A percentile compares a stretch with the other conserved stretches of the same genome.
These are phyloP conservation scores for Mikania micrantha DNA, from an alignment of 129 eudicot genomes.

Conservation along the genomic window DNA sequence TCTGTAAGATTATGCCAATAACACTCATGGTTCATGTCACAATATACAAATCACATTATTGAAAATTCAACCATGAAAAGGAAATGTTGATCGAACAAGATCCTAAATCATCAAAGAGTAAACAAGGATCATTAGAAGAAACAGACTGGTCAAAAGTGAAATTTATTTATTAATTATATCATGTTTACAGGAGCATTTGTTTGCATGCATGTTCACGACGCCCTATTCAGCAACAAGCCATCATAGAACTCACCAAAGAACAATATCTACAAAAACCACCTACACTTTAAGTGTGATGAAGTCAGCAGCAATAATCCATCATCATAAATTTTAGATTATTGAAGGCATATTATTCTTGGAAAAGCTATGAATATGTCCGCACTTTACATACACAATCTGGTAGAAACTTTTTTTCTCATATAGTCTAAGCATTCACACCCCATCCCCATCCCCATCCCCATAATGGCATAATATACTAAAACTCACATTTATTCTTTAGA, in stretches of 20 bases:
- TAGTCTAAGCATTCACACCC: too few relatives aligned
- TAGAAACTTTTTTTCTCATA: too few relatives aligned
- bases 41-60: background rate
- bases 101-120: background rate
- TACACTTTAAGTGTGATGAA: background rate
- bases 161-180: background rate
- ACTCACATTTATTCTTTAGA: too few relatives aligned
- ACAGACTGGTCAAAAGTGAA: background rate
- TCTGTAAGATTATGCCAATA: background rate
- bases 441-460: too few relatives aligned
- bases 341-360: background rate
- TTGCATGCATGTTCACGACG: background rate
- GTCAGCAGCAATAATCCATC: background rate
- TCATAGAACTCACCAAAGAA: background rate
- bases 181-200: background rate
- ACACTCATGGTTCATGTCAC: background rate
- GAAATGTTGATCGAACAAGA: background rate
- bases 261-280: background rate
- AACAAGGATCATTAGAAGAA: background rate
- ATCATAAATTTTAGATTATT: background rate
- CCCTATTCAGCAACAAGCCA: background rate
- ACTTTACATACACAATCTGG: background rate
- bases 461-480: too few relatives aligned
- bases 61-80: background rate
- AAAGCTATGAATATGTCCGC: background rate